A percentile compares a stretch with the other conserved stretches of the same genome.
phyloP scores from a whole-genome alignment of 495 filamentous ascomycete genomes.

The Neurospora tetraspora region DNA sequence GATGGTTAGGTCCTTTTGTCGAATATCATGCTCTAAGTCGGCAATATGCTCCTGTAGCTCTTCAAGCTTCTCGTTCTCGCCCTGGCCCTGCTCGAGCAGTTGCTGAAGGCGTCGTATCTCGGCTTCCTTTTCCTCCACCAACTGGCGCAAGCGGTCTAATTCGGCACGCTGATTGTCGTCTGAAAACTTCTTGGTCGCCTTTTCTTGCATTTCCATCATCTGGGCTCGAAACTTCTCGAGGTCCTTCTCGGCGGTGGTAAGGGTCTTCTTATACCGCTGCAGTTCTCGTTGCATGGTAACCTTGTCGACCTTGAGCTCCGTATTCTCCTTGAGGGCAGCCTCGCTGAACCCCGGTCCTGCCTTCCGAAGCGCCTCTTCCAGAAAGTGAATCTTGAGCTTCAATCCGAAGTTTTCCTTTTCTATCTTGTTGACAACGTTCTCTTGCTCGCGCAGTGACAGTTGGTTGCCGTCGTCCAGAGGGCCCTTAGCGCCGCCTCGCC shows the following conservation, averaged over 20 bases:
- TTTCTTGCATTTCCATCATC: slow-evolving; percentile 68
- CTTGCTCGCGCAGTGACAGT: slow-evolving; percentile 85
- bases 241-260: slow-evolving; percentile 68
- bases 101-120: slow-evolving; percentile 44
- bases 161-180: slow-evolving; percentile 52
- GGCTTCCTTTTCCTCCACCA: slow-evolving; percentile 38
- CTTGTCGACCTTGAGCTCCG: slow-evolving; percentile 84
- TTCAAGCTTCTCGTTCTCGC: slow-evolving; percentile 32
- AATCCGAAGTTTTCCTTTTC: slow-evolving; percentile 84
- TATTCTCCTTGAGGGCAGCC: slow-evolving; percentile 82
- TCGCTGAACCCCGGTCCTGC: slow-evolving; percentile 81
- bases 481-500: slow-evolving; percentile 51
- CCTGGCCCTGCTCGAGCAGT: slow-evolving; percentile 41
- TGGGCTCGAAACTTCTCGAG: slow-evolving; percentile 68
- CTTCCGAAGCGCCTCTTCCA: slow-evolving; percentile 71
- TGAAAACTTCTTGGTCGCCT: slow-evolving; percentile 61
- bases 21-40: slow-evolving; percentile 47
- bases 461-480: slow-evolving; percentile 74
- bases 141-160: slow-evolving; percentile 43
- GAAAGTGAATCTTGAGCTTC: slow-evolving; percentile 73
- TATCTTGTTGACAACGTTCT: slow-evolving; percentile 87
- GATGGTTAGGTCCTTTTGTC: slow-evolving; percentile 40
- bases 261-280: slow-evolving; percentile 66
- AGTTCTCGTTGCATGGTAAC: slow-evolving; percentile 82
- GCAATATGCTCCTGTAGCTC: slow-evolving; percentile 52